Base-by-base conservation (phyloP, 2,329 filamentous ascomycete genomes). In the Talaromyces verruculosus region DNA sequence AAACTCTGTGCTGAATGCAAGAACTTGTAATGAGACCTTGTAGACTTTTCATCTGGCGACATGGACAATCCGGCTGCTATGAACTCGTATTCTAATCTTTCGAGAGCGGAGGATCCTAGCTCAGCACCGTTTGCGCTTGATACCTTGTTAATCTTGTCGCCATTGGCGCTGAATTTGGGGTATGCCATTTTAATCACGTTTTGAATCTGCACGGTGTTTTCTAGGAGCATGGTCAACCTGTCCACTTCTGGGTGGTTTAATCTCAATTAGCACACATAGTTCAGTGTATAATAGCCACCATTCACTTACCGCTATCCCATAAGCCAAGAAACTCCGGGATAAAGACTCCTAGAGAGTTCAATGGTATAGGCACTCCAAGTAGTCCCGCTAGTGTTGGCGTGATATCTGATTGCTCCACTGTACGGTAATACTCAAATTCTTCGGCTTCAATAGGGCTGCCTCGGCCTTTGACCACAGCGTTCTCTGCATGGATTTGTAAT, bases 361-460 rank as follows among this genome's bases (percentile, higher is more conserved):
- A 88, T 0, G 95, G 91, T 0, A 96, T 84, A 0, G 95, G 94
- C 69, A 99, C 90, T 0, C 93, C 93, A 53, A 99, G 84, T 35
- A 99, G 81, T 0, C 89, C 92, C 11, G 91, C 93, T 25, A 99
- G 82, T 0, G 94, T 97, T 1, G 95, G 93, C 0, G 92, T 92
- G 67, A 99, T 85, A 77, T 99, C 96, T 1, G 93, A 96, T 79
- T 99, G 95, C 74, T 98, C 91, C n/a, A 98, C 87, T 64, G 83
- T 87, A 37, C 83, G 84, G 76, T 98, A 98, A 75, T 91, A 98
- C 67, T 91, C 86, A 70, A 96, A 96, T 68, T 95, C 89, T 43
- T 82, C 82, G 6, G 87, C 85, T 13, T 83, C 77, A 3, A 86
- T 79, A 0, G 93, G 93, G 45, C 80, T 83, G 61, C 77, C 67